Conservation (phyloP, 139 green algal genomes). For the Volvox africanus region DNA sequence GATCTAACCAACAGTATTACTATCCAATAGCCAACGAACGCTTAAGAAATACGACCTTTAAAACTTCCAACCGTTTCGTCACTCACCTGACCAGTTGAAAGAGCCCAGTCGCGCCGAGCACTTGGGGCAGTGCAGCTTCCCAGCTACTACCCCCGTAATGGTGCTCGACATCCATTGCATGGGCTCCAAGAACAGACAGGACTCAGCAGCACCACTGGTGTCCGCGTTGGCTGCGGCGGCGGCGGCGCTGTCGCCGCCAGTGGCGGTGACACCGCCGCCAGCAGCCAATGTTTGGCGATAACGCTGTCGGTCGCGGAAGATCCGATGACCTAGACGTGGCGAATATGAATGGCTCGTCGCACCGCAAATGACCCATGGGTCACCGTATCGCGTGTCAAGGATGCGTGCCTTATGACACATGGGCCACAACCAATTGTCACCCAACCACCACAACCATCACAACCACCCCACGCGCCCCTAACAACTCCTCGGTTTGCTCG, state of each 20-base stretch:
- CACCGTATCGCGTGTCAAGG: background rate
- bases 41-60: no score
- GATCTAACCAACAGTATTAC: no score
- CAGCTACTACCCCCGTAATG: conserved; percentile 70
- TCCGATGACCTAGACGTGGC: background rate
- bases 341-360: background rate
- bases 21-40: no score
- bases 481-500: no score
- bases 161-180: conserved; percentile 86
- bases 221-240: background rate
- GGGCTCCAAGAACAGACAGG: conserved; percentile 85
- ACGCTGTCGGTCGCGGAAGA: conserved; percentile 14
- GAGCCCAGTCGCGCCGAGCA: conserved; percentile 80
- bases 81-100: conserved; percentile 89
- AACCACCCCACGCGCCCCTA: no score
- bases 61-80: no score
- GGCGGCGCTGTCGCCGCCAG: background rate
- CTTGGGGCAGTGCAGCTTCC: conserved; percentile 90
- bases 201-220: background rate
- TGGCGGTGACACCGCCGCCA: background rate
- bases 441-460: no score
- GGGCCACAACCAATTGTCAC: no score
- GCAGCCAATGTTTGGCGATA: background rate
- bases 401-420: no score
- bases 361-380: background rate